Conservation (phyloP, 768 basidiomycete genomes). For the Kwoniella dendrophila region DNA sequence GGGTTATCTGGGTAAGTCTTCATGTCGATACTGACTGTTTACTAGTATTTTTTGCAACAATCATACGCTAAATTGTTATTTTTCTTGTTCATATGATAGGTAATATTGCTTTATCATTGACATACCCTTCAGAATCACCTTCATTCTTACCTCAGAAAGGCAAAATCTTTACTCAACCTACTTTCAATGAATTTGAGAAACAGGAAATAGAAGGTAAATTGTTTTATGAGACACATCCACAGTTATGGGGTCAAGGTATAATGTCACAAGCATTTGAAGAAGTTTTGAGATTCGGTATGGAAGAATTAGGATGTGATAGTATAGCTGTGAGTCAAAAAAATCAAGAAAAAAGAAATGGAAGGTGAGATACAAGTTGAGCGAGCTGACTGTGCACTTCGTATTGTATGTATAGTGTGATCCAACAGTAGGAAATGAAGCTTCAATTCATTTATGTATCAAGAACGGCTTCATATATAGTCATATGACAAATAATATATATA, state of each 20-base stretch:
- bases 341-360: background rate
- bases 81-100: constrained; percentile 17
- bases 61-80: background rate
- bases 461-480: constrained; percentile 37
- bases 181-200: constrained; percentile 23
- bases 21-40: background rate
- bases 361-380: background rate
- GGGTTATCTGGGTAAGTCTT: constrained; percentile 44
- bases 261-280: constrained; percentile 50
- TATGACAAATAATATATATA: constrained; percentile 23
- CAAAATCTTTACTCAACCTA: constrained; percentile 32
- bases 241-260: constrained; percentile 50
- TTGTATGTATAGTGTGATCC: constrained; percentile 51
- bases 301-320: constrained; percentile 42
- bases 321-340: constrained; percentile 36
- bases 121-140: background rate
- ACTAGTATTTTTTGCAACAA: background rate
- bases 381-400: background rate
- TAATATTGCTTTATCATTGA: constrained; percentile 41
- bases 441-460: constrained; percentile 37
- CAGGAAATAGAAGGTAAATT: constrained; percentile 30
- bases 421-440: constrained; percentile 39
- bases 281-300: constrained; percentile 48
- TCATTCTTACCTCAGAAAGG: constrained; percentile 29
- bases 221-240: constrained; percentile 54